phyloP scores from a whole-genome alignment of 495 filamentous ascomycete species.

The Penicillium samsonianum region DNA sequence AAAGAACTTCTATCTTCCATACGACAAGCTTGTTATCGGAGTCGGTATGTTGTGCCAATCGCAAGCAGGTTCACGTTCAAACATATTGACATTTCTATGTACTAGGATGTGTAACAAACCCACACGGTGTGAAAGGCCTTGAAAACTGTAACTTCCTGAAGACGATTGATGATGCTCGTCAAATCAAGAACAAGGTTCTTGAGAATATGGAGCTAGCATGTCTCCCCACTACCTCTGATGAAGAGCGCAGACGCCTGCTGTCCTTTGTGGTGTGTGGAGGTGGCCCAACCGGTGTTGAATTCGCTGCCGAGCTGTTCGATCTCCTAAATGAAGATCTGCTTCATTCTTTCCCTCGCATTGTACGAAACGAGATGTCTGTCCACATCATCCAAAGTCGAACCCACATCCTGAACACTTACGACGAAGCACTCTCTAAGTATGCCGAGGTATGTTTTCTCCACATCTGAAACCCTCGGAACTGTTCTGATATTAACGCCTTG shows the following conservation, averaged over 20 bases:
- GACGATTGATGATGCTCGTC: constrained; percentile 84
- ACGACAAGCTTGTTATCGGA: constrained; percentile 96
- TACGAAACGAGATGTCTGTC: constrained; percentile 95
- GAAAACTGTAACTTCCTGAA: constrained; percentile 96
- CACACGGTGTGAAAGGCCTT: constrained; percentile 93
- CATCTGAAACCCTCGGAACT: background rate
- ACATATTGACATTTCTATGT: constrained; percentile 9
- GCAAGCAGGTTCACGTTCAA: background rate
- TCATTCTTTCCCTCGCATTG: constrained; percentile 77
- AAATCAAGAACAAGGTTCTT: constrained; percentile 87
- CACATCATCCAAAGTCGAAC: constrained; percentile 92
- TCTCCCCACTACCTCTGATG: constrained; percentile 86
- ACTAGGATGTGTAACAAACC: constrained; percentile 81
- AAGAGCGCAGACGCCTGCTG: constrained; percentile 81
- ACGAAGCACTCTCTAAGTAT: constrained; percentile 88
- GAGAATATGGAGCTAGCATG: constrained; percentile 92
- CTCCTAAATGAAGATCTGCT: constrained; percentile 93
- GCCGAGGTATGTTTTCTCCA: constrained; percentile 62
- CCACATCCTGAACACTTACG: constrained; percentile 98
- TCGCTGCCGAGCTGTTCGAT: constrained; percentile 94
- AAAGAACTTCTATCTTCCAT: constrained; percentile 88
- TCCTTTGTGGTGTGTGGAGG: constrained; percentile 96
- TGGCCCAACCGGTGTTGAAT: constrained; percentile 95
- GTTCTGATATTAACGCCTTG: constrained; percentile 19
- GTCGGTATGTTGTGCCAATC: constrained; percentile 59